These are phyloP conservation scores for Psilocybe cyanescens DNA, from an alignment of 768 basidiomycete species.

Conservation along the genomic window DNA sequence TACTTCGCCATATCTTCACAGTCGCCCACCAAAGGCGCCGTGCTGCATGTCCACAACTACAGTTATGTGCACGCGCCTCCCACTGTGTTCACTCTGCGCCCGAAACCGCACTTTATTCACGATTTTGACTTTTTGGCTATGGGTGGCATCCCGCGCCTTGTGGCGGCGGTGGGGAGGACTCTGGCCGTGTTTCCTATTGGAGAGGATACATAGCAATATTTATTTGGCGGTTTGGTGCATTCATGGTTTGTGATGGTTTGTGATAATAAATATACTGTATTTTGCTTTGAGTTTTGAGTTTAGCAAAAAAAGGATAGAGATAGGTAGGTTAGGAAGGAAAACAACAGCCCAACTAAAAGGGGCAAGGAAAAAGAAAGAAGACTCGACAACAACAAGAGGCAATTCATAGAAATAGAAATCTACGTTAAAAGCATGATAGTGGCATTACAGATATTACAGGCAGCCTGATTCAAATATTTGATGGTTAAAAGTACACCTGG, in stretches of 20 bases:
- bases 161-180: constrained; percentile 63
- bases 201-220: constrained; percentile 44
- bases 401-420: background rate
- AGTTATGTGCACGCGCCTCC: constrained; percentile 69
- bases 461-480: background rate
- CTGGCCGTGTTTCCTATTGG: constrained; percentile 68
- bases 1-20: constrained; percentile 78
- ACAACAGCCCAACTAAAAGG: background rate
- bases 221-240: too few relatives aligned
- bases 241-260: too few relatives aligned
- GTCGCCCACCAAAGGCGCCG: constrained; percentile 61
- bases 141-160: constrained; percentile 67
- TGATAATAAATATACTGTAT: constrained; percentile 1
- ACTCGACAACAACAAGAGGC: background rate
- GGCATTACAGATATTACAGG: background rate
- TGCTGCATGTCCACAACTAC: constrained; percentile 71
- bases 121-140: constrained; percentile 79
- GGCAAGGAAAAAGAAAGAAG: background rate
- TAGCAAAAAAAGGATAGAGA: background rate
- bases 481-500: background rate
- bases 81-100: constrained; percentile 56
- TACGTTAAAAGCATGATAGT: background rate
- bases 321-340: background rate
- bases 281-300: background rate
- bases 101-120: constrained; percentile 65